Conservation (phyloP, 2,329 filamentous ascomycete genomes). For the Meredithiella fracta region DNA sequence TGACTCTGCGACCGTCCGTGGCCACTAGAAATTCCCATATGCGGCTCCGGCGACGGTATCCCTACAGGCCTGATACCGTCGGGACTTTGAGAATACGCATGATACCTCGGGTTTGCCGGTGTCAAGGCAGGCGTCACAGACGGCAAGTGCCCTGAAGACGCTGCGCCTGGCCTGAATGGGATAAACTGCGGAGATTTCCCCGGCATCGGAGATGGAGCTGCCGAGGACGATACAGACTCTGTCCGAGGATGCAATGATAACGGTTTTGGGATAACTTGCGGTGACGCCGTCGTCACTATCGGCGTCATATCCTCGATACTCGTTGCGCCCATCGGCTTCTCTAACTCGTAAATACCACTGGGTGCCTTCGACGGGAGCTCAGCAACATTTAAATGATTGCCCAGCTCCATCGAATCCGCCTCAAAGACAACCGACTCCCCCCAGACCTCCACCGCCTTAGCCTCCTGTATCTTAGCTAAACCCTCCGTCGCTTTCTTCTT, state of each 20-base stretch:
- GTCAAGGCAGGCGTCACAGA: no score
- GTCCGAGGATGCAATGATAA: background rate
- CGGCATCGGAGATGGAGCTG: background rate
- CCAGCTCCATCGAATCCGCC: background rate
- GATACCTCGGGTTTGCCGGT: no score
- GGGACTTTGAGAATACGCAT: no score
- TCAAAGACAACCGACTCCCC: background rate
- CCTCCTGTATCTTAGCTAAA: background rate
- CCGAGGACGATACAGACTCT: background rate
- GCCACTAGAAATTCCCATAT: no score
- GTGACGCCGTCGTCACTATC: background rate
- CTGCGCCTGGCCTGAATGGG: conserved; percentile 8
- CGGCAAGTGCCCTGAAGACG: background rate
- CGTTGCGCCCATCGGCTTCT: no score
- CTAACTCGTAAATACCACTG: no score
- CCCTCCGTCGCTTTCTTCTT: background rate
- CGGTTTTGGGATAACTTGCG: background rate
- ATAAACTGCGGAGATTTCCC: conserved; percentile 4
- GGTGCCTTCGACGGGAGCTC: background rate
- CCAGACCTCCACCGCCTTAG: no score
- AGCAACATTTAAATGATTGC: no score
- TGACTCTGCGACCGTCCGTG: background rate
- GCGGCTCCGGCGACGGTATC: no score
- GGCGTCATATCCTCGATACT: background rate
- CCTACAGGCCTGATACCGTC: no score